Evolutionary conservation across 441 rosid genomes (phyloP).

Genomic region (Aquilaria agallochum): DNA sequence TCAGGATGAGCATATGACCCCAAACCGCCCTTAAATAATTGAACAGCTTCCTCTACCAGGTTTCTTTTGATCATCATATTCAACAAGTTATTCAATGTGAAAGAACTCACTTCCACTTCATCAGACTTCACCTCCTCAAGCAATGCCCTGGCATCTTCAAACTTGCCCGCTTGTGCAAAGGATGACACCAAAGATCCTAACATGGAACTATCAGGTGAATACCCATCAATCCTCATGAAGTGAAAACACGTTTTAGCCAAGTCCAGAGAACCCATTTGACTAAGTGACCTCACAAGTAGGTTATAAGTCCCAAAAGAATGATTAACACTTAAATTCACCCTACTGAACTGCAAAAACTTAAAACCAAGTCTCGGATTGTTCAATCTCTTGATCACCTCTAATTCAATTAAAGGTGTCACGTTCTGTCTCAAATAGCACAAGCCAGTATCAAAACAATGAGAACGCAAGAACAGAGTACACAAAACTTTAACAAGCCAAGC

Average conservation of each 20-base stretch:
- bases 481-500: slow-evolving; percentile 81
- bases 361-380: slow-evolving; percentile 55
- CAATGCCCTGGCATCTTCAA: slow-evolving; percentile 44
- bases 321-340: slow-evolving; percentile 35
- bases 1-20: slow-evolving; percentile 41
- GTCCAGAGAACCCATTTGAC: slow-evolving; percentile 55
- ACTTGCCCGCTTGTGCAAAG: slow-evolving; percentile 33
- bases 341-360: slow-evolving; percentile 62
- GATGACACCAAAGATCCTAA: slow-evolving; percentile 51
- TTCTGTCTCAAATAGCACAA: slow-evolving; percentile 48
- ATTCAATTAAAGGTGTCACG: slow-evolving; percentile 52
- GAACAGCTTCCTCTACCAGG: slow-evolving; percentile 52
- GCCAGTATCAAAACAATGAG: slow-evolving; percentile 34
- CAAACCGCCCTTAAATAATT: slow-evolving; percentile 40
- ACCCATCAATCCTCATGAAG: slow-evolving; percentile 69
- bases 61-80: slow-evolving; percentile 42
- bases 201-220: slow-evolving; percentile 35
- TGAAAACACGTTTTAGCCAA: slow-evolving; percentile 39
- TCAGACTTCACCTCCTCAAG: slow-evolving; percentile 37
- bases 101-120: slow-evolving; percentile 29
- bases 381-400: slow-evolving; percentile 58
- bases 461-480: slow-evolving; percentile 44
- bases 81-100: slow-evolving; percentile 47
- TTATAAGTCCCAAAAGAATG: slow-evolving; percentile 58
- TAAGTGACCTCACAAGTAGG: slow-evolving; percentile 54